Percentiles rank a stretch among this genome's conserved stretches.
Conservation (phyloP, 2,329 filamentous ascomycete species). For the Colletotrichum echinochloae region DNA sequence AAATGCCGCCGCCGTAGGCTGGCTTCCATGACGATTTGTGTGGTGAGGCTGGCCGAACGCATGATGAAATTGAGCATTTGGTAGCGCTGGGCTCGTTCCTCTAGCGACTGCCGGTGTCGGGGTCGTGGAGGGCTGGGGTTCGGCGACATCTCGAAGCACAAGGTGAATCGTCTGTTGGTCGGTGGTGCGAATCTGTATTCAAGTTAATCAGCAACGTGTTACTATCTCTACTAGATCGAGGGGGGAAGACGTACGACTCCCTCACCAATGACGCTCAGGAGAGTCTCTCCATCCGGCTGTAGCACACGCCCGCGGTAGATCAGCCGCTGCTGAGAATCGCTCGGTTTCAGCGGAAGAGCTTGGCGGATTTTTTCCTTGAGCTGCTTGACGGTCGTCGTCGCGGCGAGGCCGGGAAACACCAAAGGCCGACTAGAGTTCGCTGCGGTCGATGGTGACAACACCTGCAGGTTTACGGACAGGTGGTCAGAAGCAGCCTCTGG, state of each 20-base stretch:
- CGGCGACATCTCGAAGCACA: constrained; percentile 58
- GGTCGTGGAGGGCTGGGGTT: constrained; percentile 44
- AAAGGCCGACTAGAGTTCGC: constrained; percentile 64
- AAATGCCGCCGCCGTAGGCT: constrained; percentile 45
- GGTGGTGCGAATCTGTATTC: constrained; percentile 33
- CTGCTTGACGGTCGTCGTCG: constrained; percentile 65
- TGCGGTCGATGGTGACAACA: constrained; percentile 67
- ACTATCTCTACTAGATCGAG: constrained; percentile 19
- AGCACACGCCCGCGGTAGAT: constrained; percentile 71
- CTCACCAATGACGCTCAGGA: constrained; percentile 68
- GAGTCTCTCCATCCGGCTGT: constrained; percentile 64
- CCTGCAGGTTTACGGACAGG: constrained; percentile 65
- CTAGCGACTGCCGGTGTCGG: constrained; percentile 44
- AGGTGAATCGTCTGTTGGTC: constrained; percentile 66
- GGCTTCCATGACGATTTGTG: constrained; percentile 45
- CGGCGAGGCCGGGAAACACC: constrained; percentile 60
- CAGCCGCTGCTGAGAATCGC: constrained; percentile 67
- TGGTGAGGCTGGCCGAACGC: constrained; percentile 43
- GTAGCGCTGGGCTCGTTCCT: constrained; percentile 44
- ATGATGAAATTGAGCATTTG: constrained; percentile 34
- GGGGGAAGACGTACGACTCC: constrained; percentile 58
- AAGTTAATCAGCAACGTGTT: constrained; percentile 38
- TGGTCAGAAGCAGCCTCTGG: constrained; percentile 45
- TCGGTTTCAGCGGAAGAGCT: constrained; percentile 60
- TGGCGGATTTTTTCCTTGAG: constrained; percentile 70